A percentile compares a stretch with the other conserved stretches of the same genome.
Evolutionary conservation across 2,329 filamentous ascomycete genomes (phyloP).

Genomic region (Gyromitra esculenta): DNA sequence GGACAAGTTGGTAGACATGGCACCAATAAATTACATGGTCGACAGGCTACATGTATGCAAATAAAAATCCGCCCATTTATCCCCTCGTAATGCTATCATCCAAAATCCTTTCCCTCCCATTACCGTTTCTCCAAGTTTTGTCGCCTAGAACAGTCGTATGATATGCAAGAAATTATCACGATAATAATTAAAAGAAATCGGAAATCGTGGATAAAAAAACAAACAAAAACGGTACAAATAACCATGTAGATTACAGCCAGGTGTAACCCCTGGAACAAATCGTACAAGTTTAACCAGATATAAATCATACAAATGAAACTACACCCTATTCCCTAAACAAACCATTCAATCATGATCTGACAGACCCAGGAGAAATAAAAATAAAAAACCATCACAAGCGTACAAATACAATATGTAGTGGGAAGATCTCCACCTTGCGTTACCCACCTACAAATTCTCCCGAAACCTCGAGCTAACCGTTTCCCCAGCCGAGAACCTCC

Average conservation of each 20-base stretch:
- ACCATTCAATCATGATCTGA: conserved; percentile 4
- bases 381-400: neutral
- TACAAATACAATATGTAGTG: conserved; percentile 31
- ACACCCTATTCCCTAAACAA: neutral
- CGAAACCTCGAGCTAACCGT: conserved; percentile 47
- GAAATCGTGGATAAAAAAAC: neutral
- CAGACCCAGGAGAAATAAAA: conserved; percentile 6
- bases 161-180: neutral
- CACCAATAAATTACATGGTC: neutral
- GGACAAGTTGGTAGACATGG: neutral
- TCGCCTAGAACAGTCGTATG: neutral
- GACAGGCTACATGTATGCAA: neutral
- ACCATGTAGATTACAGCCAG: conserved; percentile 20
- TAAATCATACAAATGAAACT: conserved; percentile 7
- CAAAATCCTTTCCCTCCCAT: neutral
- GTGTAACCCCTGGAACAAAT: conserved; percentile 3
- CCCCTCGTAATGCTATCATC: neutral
- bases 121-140: neutral
- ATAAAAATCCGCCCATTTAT: neutral
- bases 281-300: conserved; percentile 5
- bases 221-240: conserved; percentile 6
- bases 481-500: conserved; percentile 40
- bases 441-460: conserved; percentile 40
- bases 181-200: conserved; percentile 1
- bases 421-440: conserved; percentile 9